Percentiles rank a stretch among this genome's conserved stretches.
Evolutionary conservation across 352 stramenopile genomes (phyloP).

Genomic region (Globisporangium paddicum): DNA sequence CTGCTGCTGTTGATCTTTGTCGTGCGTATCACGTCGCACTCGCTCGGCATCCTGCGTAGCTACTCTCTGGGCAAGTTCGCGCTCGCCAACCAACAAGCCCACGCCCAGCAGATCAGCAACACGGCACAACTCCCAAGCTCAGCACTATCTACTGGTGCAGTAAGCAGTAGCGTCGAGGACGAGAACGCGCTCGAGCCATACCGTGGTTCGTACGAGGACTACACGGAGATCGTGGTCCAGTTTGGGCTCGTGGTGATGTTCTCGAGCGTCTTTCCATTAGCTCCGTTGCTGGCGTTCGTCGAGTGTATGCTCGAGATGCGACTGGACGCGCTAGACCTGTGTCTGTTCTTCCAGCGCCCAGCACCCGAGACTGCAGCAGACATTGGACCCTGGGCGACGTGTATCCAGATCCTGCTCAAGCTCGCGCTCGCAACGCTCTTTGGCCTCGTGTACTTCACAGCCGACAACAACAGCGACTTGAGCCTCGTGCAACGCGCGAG

Average conservation of each 20-base stretch:
- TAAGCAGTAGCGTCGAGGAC: conserved; percentile 3
- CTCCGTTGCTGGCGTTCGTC: conserved; percentile 32
- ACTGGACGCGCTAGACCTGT: conserved; percentile 39
- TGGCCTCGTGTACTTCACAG: conserved; percentile 28
- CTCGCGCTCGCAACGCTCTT: conserved; percentile 25
- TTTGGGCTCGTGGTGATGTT: conserved; percentile 44
- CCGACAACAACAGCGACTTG: conserved; percentile 19
- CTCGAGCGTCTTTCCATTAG: conserved; percentile 31
- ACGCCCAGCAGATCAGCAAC: not conserved
- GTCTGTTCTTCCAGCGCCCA: conserved; percentile 33
- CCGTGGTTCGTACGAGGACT: conserved; percentile 30
- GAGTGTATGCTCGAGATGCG: conserved; percentile 38
- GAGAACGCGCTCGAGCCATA: conserved; percentile 21
- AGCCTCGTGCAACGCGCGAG: conserved; percentile 29
- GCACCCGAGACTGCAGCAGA: conserved; percentile 20
- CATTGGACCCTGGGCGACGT: conserved; percentile 33
- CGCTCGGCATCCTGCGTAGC: conserved; percentile 12
- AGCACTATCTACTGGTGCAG: not conserved
- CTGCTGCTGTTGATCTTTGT: conserved; percentile 32
- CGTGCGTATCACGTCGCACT: conserved; percentile 20
- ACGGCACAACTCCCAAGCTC: not conserved
- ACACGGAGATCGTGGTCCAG: conserved; percentile 35
- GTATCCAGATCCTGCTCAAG: conserved; percentile 24
- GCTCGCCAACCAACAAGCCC: not conserved
- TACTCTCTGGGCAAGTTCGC: not conserved